Evolutionary conservation across 176 grass and related monocot genomes (phyloP), one percentile per base, ranked within the genome.

Genomic region (Bothriochloa decipiens): DNA sequence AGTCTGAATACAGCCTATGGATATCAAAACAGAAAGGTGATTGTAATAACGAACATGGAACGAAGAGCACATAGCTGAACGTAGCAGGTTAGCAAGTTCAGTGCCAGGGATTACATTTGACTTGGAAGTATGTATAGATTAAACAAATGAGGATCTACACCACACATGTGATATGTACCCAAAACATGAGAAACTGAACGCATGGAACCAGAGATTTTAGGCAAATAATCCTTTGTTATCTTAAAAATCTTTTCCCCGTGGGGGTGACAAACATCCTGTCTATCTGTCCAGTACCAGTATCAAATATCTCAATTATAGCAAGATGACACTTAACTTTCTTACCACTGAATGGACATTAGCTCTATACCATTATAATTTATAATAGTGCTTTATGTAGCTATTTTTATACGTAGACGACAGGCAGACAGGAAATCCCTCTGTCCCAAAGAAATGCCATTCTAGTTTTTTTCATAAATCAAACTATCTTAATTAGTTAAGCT

Each of bases 321-420:
- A 75, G 33, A 76, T 37, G 29, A 11, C 17, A 76, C 22, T 80
- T 46, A 13, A 29, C 12, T 16, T 68, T 52, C 6, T 49, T 45
- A 15, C 18, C 18, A 81, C 22, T 5, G 42, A 25, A 50, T 35
- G 25, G 47, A 35, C 68, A 20, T 36, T 15, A 50, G 32, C 36
- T 68, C 23, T 50, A 20, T 50, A 22, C 63, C n/a, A n/a, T 80
- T 68, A 68, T 32, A 49, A 13, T 32, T 80, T 68, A 68, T 32
- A 49, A 13, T 32, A 11, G 26, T 68, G 42, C 22, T 80, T 67
- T 80, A 33, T 26, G 65, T 18, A 65, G 60, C 8, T 65, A 10
- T 79, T 79, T 78, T 42, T 32, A 49, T 45, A 36, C 22, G 5
- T 65, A 65, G 25, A 26, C 4, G 15, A 65, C 58, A 78, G 8